Percentiles rank a stretch among this genome's conserved stretches.
These are phyloP conservation scores for Aspergillus fructus DNA, from an alignment of 2,329 filamentous ascomycete genomes.

Conservation along the genomic window DNA sequence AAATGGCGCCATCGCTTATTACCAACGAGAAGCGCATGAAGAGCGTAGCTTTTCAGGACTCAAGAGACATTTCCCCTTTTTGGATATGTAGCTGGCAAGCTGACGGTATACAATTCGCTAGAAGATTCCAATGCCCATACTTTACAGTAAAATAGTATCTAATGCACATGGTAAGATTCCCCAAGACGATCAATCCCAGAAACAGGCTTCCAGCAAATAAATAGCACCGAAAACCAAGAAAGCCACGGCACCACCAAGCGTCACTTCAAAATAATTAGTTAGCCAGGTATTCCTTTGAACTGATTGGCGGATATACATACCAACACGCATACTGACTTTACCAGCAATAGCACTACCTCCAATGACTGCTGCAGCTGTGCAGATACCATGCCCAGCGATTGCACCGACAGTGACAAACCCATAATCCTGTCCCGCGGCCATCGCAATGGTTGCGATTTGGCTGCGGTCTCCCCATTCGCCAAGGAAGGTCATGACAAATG, in stretches of 20 bases:
- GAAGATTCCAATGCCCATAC: background rate
- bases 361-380: conserved; percentile 86
- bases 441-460: conserved; percentile 97
- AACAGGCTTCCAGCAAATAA: conserved; percentile 80
- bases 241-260: conserved; percentile 82
- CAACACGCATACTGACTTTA: conserved; percentile 89
- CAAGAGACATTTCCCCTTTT: background rate
- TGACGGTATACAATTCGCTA: background rate
- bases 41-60: background rate
- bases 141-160: conserved; percentile 5
- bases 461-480: conserved; percentile 98
- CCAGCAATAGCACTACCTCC: conserved; percentile 91
- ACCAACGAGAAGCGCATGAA: background rate
- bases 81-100: background rate
- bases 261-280: conserved; percentile 61
- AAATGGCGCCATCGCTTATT: too few relatives aligned
- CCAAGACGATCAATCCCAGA: conserved; percentile 29
- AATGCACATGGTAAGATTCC: background rate
- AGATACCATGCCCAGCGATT: conserved; percentile 79
- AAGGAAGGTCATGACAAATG: conserved; percentile 97
- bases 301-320: conserved; percentile 61
- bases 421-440: conserved; percentile 97
- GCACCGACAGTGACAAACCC: conserved; percentile 97
- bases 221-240: conserved; percentile 92
- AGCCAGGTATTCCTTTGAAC: conserved; percentile 17